Evolutionary conservation across 179 eudicot genomes (phyloP).

Genomic region (Drosera spatulata): DNA sequence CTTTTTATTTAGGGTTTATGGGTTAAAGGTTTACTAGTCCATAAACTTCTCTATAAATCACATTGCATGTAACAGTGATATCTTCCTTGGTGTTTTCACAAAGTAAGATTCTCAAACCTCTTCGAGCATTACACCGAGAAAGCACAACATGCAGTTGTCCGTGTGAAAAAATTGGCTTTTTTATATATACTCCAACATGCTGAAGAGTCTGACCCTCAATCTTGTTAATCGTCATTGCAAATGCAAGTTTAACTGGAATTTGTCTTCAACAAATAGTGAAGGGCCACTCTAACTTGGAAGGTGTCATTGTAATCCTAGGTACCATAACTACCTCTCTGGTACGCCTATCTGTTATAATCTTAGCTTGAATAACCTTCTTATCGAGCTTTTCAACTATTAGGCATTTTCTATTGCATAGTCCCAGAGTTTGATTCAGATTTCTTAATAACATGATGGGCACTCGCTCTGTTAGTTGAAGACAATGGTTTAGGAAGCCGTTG

Average conservation of each 20-base stretch:
- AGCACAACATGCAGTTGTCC: too few relatives aligned
- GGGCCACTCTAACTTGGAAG: background rate
- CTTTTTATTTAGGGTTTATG: too few relatives aligned
- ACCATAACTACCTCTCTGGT: background rate
- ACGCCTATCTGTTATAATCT: background rate
- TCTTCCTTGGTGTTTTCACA: too few relatives aligned
- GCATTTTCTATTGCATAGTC: conserved; percentile 7
- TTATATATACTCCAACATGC: too few relatives aligned
- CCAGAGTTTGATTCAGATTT: conserved; percentile 5
- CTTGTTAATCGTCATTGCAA: conserved; percentile 2
- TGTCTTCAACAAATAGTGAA: background rate
- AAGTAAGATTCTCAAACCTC: too few relatives aligned
- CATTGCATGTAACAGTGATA: too few relatives aligned
- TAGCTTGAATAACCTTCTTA: background rate
- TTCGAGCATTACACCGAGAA: too few relatives aligned
- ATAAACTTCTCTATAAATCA: too few relatives aligned
- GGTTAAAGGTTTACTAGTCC: too few relatives aligned
- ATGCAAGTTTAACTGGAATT: background rate
- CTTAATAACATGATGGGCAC: conserved; percentile 3
- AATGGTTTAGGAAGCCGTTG: background rate
- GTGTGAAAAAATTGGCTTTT: too few relatives aligned
- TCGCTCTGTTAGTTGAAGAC: background rate
- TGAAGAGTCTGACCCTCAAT: too few relatives aligned
- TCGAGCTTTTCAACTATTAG: background rate
- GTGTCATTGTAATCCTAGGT: background rate